A percentile compares a stretch with the other conserved stretches of the same genome.
Conservation (phyloP, 169 alveolate species). For the Plasmodium fragile region DNA sequence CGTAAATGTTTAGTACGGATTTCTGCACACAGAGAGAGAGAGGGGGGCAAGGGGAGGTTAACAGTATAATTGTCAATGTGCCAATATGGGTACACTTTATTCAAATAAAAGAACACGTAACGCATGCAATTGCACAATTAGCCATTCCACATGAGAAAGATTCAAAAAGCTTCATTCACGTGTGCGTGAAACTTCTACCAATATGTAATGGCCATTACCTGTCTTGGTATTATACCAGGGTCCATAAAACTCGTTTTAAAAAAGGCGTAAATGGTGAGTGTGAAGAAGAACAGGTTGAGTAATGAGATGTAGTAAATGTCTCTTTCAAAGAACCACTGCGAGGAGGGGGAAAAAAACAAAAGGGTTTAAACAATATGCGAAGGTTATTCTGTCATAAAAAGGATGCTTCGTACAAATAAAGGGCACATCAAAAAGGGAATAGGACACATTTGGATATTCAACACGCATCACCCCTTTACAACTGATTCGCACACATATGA, state of each 20-base stretch:
- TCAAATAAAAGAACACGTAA: background rate
- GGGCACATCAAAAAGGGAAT: background rate
- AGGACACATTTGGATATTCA: background rate
- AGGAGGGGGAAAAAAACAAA: conserved; percentile 9
- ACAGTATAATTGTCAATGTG: background rate
- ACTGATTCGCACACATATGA: background rate
- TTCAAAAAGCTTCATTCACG: background rate
- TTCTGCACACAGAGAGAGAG: conserved; percentile 15
- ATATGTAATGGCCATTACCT: conserved; percentile 17
- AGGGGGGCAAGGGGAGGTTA: background rate
- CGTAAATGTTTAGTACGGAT: conserved; percentile 75
- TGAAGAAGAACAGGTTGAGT: conserved; percentile 41
- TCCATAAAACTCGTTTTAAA: conserved; percentile 77
- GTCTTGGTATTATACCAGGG: conserved; percentile 79
- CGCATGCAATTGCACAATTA: background rate
- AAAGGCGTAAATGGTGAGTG: conserved; percentile 56
- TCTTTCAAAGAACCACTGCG: conserved; percentile 72
- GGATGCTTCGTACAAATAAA: background rate
- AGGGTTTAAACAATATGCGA: background rate
- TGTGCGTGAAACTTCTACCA: background rate
- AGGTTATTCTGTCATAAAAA: background rate
- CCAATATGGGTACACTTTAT: background rate
- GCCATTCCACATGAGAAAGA: background rate
- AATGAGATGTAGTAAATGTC: conserved; percentile 49
- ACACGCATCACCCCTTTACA: background rate